These are phyloP conservation scores for Shiraia sp. DNA, from an alignment of 2,329 filamentous ascomycete species.

Conservation along the genomic window DNA sequence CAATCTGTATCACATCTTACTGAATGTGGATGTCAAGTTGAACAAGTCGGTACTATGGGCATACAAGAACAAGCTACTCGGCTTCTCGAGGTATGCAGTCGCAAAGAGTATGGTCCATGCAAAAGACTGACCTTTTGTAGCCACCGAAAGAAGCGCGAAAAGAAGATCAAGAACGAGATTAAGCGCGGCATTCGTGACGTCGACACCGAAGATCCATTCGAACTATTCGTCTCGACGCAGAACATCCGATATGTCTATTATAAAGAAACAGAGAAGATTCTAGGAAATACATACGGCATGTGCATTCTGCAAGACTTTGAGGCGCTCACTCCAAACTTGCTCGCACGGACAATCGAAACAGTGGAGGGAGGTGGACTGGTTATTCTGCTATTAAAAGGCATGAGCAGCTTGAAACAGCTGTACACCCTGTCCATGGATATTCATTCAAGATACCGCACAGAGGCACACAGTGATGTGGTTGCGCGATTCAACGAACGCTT, in stretches of 20 bases:
- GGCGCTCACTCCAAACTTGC: constrained; percentile 92
- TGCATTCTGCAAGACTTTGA: constrained; percentile 98
- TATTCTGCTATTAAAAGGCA: constrained; percentile 87
- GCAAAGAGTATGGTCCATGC: neutral
- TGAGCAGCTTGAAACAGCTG: constrained; percentile 95
- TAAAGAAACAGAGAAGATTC: constrained; percentile 98
- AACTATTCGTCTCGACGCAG: constrained; percentile 93
- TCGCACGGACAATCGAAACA: constrained; percentile 94
- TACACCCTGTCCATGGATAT: constrained; percentile 98
- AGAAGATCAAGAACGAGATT: constrained; percentile 98
- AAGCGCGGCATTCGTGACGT: constrained; percentile 91
- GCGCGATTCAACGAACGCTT: constrained; percentile 98
- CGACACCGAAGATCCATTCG: constrained; percentile 93
- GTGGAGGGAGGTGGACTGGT: constrained; percentile 95
- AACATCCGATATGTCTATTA: constrained; percentile 99
- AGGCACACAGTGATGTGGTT: constrained; percentile 92
- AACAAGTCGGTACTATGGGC: constrained; percentile 98
- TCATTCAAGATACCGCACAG: constrained; percentile 92
- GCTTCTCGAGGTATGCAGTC: constrained; percentile 71
- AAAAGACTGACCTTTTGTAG: constrained; percentile 38
- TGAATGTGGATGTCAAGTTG: constrained; percentile 85
- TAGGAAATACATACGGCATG: constrained; percentile 98
- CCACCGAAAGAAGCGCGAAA: constrained; percentile 96
- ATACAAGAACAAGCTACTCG: constrained; percentile 96
- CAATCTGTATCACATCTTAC: constrained; percentile 90